Evolutionary conservation across 768 basidiomycete species (phyloP), one percentile per base, ranked within the genome.

Genomic region (Hericium rajendrae): DNA sequence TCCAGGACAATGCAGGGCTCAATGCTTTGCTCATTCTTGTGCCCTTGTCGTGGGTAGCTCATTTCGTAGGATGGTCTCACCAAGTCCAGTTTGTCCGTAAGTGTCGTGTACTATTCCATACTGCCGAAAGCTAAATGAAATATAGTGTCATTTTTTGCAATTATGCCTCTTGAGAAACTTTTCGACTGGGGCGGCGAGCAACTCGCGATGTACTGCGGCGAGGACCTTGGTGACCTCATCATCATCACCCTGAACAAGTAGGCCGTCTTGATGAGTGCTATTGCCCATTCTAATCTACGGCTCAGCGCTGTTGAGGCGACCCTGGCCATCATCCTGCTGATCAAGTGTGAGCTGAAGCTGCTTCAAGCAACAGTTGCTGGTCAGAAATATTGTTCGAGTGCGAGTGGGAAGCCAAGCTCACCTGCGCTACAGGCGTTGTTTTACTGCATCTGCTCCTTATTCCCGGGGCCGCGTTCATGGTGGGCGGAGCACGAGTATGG

Each of bases 391-490:
- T 32, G 6, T 32, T 32, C 32, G 9, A 10, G 9, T 32, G 32
- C 9, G 32, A 32, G 32, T 2, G 9, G 9, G 32, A 32, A 32
- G 6, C 26, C 6, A 32, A 10, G 32, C 32, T 32, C 32, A 32
- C 9, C 6, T 8, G 32, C 32, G 40, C 38, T 28, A 8, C 59
- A 82, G 84, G 87, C n/a, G 87, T 90, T 8, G 76, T 88, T 6
- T 69, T 90, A n/a, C 74, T 90, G 10, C 87, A 87, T 66, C 74
- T 88, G 1, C 75, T 90, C 1, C 76, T 90, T 15, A 74, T 89
- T 48, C 86, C 87, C 0, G 87, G 87, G 2, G 74, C 78, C 4
- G 75, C 86, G 0, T 89, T 88, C 66, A 73, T 88, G n/a, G 78
- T 78, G 2, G 87, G 86, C 22, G 87, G 87, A 48, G 82, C 80